Base-by-base conservation (phyloP, 306 rosid species). In the Prunus mira region DNA sequence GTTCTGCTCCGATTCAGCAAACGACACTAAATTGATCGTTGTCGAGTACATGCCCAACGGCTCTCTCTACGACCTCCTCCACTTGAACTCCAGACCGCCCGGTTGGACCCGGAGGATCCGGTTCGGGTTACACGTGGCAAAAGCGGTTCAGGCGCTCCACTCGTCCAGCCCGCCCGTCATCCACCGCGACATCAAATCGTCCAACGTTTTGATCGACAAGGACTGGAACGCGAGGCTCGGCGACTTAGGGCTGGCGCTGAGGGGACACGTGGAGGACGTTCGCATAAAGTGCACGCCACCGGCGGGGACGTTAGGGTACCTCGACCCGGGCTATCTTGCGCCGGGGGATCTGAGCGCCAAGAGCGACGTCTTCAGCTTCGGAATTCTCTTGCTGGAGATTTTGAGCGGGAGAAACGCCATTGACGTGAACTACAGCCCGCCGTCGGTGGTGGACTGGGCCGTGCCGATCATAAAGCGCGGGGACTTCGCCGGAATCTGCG, bases 361-460 rank as follows among this genome's bases (percentile, higher is more conserved):
- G 86, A 92, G 95, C 76, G 98, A 94, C 70, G 98, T 94, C 15
- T 94, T 94, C 87, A 94, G 98, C 71, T 94, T 90, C 12, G 98
- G 98, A 71, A 90, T 94, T 69, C 71, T 94, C 71, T 76, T 94
- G 38, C 18, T 94, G 65, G 98, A 94, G 87, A 90, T 94, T 0
- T 67, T 92, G 64, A 92, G 89, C 62, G 98, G 97, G 14, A 80
- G 98, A 60, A 85, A 88, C 68, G 98, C 98, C 2, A 94, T 94
- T 30, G 98, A 94, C 18, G 86, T 94, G 9, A 84, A 84, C 34
- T 90, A 82, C 67, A 94, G 96, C 38, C 98, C 98, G 3, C 97
- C 97, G 0, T 94, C 95, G 0, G 88, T 94, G 6, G 93, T 94
- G 5, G 96, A 94, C 78, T 94, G 98, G 97, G 97, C 97, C 22